Percentiles rank a stretch among this genome's conserved stretches.
Conservation (phyloP, 1,284 basidiomycete species). For the Meira miltonrushii region DNA sequence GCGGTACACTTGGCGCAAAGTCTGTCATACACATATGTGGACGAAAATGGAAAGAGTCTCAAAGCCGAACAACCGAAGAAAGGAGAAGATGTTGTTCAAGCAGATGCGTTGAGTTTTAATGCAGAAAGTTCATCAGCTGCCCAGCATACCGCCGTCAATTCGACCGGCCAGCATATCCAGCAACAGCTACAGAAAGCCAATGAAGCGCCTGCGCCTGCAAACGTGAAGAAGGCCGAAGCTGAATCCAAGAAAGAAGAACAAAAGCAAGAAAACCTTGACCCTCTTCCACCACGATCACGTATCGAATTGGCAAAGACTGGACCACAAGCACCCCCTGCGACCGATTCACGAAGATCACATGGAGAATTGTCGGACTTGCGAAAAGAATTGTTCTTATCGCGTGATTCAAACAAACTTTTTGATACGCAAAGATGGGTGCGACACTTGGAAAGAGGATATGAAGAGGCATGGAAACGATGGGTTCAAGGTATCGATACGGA, state of each 20-base stretch:
- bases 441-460: constrained; percentile 60
- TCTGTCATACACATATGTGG: constrained; percentile 50
- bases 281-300: constrained; percentile 13
- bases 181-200: constrained; percentile 1
- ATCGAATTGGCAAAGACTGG: constrained; percentile 19
- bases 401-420: constrained; percentile 59
- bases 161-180: background rate
- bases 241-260: constrained; percentile 19
- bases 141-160: constrained; percentile 8
- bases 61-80: background rate
- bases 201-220: constrained; percentile 26
- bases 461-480: constrained; percentile 61
- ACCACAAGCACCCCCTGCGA: constrained; percentile 16
- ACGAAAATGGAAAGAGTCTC: constrained; percentile 10
- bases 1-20: constrained; percentile 58
- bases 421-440: constrained; percentile 61
- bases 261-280: constrained; percentile 11
- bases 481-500: constrained; percentile 59
- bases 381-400: constrained; percentile 56
- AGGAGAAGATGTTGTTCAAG: background rate
- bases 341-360: constrained; percentile 23
- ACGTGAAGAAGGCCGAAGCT: constrained; percentile 24
- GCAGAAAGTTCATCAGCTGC: constrained; percentile 9
- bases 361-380: constrained; percentile 29
- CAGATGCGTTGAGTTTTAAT: constrained; percentile 12